Base-by-base conservation (phyloP, 139 green algal genomes). In the Spirogloea muscicola region DNA sequence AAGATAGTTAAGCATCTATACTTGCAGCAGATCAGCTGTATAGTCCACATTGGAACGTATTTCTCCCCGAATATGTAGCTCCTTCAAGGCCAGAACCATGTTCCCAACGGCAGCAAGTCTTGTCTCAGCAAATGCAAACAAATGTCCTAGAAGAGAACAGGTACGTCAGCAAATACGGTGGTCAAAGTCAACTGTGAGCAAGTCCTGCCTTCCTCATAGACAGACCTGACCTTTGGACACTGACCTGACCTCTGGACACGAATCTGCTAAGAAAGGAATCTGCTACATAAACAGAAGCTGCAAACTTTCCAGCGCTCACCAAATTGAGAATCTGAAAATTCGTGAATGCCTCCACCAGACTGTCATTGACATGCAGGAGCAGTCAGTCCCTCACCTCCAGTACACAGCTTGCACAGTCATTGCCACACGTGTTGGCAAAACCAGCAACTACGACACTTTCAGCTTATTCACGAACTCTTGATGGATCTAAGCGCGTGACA, bases 301-400 rank as follows among this genome's bases (percentile, higher is more conserved):
- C n/a, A n/a, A n/a, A 55, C n/a, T 31, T 21, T 31, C 46, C 46
- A n/a, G 21, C 21, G 34, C 39, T 58, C 42, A 77, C 94, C 94
- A 83, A 99, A 98, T 85, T 95, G 90, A 0, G 90, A 96, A 79
- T 99, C 94, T 25, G 87, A 91, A 83, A 90, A 99, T 84, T 98
- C 92, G 76, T 99, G 94, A 58, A 99, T 96, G 73, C 90, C 37
- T 1, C 70, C 61, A 10, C 70, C 70, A 4, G 68, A 76, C 68
- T 68, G 59, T n/a, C n/a, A n/a, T n/a, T n/a, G n/a, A n/a, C n/a
- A n/a, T n/a, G n/a, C n/a, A n/a, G n/a, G n/a, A n/a, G n/a, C n/a
- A n/a, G n/a, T n/a, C n/a, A n/a, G n/a, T n/a, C n/a, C n/a, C n/a
- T n/a, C n/a, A n/a, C n/a, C n/a, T n/a, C n/a, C n/a, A n/a, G n/a